Evolutionary conservation across 331 rosid genomes (phyloP).

Genomic region (Quercus lobata): DNA sequence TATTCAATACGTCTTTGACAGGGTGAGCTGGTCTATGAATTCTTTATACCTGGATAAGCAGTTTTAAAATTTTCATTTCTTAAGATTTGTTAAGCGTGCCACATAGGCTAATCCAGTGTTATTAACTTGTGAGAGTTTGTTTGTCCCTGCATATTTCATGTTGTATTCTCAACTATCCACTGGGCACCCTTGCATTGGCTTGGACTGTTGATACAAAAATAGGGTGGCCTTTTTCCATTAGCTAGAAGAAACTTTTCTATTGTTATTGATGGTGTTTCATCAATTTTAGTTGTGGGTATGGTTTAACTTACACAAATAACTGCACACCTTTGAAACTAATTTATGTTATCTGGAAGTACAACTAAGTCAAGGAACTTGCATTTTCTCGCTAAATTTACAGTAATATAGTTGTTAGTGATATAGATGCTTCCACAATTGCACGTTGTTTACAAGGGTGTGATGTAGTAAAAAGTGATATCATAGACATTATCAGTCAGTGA

Average conservation of each 20-base stretch:
- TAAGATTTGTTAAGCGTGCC: too few species aligned
- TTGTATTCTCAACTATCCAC: neutral
- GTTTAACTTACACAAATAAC: neutral
- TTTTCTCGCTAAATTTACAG: too few species aligned
- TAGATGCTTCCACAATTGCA: too few species aligned
- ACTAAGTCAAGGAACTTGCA: too few species aligned
- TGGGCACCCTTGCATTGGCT: neutral
- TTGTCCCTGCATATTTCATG: neutral
- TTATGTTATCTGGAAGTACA: too few species aligned
- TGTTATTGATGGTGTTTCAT: neutral
- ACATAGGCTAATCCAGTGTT: neutral
- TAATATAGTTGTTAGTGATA: too few species aligned
- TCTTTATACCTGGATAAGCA: neutral
- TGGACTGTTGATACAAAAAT: neutral
- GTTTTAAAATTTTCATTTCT: neutral
- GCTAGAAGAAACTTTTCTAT: neutral
- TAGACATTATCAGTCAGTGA: too few species aligned
- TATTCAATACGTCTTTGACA: constrained; percentile 85
- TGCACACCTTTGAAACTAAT: neutral
- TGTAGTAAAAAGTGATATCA: too few species aligned
- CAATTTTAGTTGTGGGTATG: neutral
- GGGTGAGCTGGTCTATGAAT: constrained; percentile 46
- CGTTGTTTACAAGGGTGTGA: too few species aligned
- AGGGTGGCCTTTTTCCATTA: neutral
- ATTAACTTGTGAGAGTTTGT: neutral